Conservation (phyloP, 179 eudicot genomes). For the Silene coronaria region DNA sequence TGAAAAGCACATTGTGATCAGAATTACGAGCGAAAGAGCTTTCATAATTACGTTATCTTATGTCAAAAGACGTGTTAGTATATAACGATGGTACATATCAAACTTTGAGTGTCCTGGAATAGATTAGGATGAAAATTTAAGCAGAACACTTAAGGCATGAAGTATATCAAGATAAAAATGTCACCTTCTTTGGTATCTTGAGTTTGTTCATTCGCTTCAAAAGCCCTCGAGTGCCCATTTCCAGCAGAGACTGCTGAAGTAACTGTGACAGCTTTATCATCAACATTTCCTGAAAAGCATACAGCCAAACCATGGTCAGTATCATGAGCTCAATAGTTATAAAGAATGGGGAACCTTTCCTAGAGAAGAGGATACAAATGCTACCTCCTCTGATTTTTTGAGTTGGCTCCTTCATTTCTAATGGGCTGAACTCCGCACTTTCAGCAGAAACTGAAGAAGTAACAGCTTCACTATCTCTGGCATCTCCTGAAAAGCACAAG, state of each 20-base stretch:
- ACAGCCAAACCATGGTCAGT: not conserved
- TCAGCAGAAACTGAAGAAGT: slow-evolving; percentile 13
- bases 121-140: slow-evolving; percentile 1
- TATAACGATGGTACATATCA: not conserved
- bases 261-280: slow-evolving; percentile 11
- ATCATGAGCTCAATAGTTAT: not conserved
- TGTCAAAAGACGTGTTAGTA: no score
- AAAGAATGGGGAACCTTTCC: not conserved
- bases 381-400: slow-evolving; percentile 8
- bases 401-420: not conserved
- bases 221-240: not conserved
- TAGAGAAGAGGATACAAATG: not conserved
- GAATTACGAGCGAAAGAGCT: not conserved
- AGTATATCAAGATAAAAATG: not conserved
- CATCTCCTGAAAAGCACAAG: slow-evolving; percentile 11
- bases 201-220: not conserved
- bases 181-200: slow-evolving; percentile 6
- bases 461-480: slow-evolving; percentile 2
- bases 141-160: not conserved
- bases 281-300: slow-evolving; percentile 8
- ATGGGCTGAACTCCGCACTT: not conserved
- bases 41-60: no score
- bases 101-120: not conserved
- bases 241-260: slow-evolving; percentile 1
- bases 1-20: not conserved